Evolutionary conservation across 2,329 filamentous ascomycete species (phyloP), one percentile per base, ranked within the genome.

Genomic region (Drechslera avenae): DNA sequence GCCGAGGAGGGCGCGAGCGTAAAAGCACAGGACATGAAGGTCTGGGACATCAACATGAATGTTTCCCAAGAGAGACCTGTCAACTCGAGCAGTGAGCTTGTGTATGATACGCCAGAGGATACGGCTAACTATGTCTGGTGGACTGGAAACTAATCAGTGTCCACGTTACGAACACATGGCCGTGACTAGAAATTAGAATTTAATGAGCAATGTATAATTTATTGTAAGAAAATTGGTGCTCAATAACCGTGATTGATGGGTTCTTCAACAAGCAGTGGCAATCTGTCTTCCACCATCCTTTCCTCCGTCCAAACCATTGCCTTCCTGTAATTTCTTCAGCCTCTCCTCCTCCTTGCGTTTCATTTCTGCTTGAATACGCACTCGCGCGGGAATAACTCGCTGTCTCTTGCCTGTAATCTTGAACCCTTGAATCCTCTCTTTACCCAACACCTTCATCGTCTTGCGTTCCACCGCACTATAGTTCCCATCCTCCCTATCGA

Each of bases 401-500:
- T 85, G 80, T 52, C 83, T 75, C 21, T 77, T 72, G 7, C 57
- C 74, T 9, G 76, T 75, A 37, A 82, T 81, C 68, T 73, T 76
- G 83, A 83, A 86, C 1, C 75, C 81, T 12, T 68, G 67, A 40
- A 85, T 60, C 16, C 72, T 74, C 14, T 80, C 76, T 57, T 66
- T 75, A 0, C 79, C 79, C 0, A 85, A 65, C 10, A 76, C 78
- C 33, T 62, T 70, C 61, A 86, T 64, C 2, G 83, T 86, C 60
- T 81, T 79, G 59, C 68, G 71, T 73, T 86, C 83, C 4, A 86
- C 82, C 17, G 81, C 71, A 55, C 79, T 84, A 61, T 84, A 85
- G 12, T 76, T 55, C 0, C 77, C 73, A 54, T 81, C 76, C 21
- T 66, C 60, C 3, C 83, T 69, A 57, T 83, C 75, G 53, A 84